Evolutionary conservation across 495 filamentous ascomycete species (phyloP).

Genomic region (Penicillium manginii): DNA sequence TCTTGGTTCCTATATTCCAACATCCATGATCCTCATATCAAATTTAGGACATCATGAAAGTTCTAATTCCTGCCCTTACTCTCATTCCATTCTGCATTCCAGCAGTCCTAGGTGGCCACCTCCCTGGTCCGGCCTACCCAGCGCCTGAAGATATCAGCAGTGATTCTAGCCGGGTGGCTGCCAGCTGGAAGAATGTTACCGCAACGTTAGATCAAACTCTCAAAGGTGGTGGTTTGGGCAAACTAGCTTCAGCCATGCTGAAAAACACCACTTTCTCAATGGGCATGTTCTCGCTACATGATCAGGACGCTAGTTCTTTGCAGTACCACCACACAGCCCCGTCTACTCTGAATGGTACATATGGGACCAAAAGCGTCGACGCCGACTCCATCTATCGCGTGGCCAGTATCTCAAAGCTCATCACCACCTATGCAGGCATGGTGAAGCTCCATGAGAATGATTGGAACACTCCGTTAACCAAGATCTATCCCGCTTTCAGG

Average conservation of each 20-base stretch:
- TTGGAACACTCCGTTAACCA: slow-evolving; percentile 49
- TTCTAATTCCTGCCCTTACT: background rate
- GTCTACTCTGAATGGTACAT: slow-evolving; percentile 16
- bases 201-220: slow-evolving; percentile 25
- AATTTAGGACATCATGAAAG: background rate
- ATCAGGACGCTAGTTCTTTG: slow-evolving; percentile 32
- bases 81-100: slow-evolving; percentile 9
- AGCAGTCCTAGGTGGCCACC: slow-evolving; percentile 30
- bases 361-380: slow-evolving; percentile 46
- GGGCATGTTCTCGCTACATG: slow-evolving; percentile 42
- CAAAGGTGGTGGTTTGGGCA: slow-evolving; percentile 1
- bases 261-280: slow-evolving; percentile 50
- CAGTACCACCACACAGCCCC: slow-evolving; percentile 37
- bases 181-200: slow-evolving; percentile 46
- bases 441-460: slow-evolving; percentile 37
- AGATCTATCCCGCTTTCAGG: slow-evolving; percentile 50
- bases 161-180: slow-evolving; percentile 36
- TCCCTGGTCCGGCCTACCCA: slow-evolving; percentile 39
- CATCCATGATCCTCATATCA: background rate
- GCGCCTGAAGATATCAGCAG: slow-evolving; percentile 41
- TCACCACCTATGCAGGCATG: slow-evolving; percentile 49
- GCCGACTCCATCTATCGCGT: slow-evolving; percentile 53
- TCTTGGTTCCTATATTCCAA: background rate
- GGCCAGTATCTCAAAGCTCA: slow-evolving; percentile 57
- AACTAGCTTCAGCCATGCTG: slow-evolving; percentile 18